These are phyloP conservation scores for Fusarium succisae DNA, from an alignment of 2,329 filamentous ascomycete species.

Conservation along the genomic window DNA sequence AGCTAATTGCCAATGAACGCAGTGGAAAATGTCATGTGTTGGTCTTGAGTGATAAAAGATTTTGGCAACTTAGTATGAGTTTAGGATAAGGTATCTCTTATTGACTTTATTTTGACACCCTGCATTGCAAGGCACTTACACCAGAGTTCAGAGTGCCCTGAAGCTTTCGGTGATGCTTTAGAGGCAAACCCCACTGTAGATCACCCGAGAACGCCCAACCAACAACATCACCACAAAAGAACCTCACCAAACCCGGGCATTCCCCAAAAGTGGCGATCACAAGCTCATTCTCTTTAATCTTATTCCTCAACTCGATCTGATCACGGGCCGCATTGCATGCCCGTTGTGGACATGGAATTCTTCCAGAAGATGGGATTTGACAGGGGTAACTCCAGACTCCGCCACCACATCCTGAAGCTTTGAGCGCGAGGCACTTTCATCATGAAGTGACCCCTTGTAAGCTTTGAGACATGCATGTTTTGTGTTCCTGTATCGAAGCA, in stretches of 20 bases:
- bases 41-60: background rate
- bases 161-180: background rate
- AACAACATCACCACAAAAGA: background rate
- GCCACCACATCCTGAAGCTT: constrained; percentile 9
- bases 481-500: constrained; percentile 2
- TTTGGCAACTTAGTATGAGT: background rate
- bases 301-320: background rate
- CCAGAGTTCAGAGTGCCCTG: background rate
- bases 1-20: background rate
- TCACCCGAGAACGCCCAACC: background rate
- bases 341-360: constrained; percentile 8
- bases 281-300: background rate
- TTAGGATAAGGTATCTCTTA: background rate
- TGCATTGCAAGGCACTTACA: background rate
- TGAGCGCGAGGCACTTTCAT: constrained; percentile 12
- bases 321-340: constrained; percentile 16
- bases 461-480: background rate
- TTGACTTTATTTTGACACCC: background rate
- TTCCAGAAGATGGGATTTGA: constrained; percentile 20
- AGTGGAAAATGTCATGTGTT: background rate
- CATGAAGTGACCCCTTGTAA: background rate
- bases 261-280: constrained; percentile 7
- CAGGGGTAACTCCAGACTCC: constrained; percentile 1
- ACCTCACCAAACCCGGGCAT: background rate
- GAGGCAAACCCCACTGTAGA: constrained; percentile 3